Evolutionary conservation across 768 basidiomycete genomes (phyloP).

Genomic region (Termitomyces heimii): DNA sequence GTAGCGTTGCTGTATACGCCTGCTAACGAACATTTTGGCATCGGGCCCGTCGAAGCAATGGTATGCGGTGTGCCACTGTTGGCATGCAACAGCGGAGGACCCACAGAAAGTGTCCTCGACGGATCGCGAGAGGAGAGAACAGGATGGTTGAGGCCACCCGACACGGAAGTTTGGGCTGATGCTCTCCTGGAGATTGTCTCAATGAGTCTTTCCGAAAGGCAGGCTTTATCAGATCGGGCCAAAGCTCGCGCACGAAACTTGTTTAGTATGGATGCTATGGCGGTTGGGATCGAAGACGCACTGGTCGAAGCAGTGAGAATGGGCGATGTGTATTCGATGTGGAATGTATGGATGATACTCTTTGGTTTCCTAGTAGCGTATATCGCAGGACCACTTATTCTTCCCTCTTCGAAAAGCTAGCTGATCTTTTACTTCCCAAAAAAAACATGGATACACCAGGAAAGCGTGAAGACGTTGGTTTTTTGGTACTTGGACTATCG

Average conservation of each 20-base stretch:
- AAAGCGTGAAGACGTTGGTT: not conserved
- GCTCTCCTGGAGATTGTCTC: conserved; percentile 56
- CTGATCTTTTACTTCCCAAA: not conserved
- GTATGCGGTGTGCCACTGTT: conserved; percentile 85
- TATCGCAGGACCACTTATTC: conserved; percentile 15
- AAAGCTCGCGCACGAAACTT: conserved; percentile 51
- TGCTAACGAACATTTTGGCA: conserved; percentile 94
- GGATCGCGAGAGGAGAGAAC: conserved; percentile 43
- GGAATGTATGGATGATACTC: conserved; percentile 20
- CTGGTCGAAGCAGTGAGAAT: conserved; percentile 49
- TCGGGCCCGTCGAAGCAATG: conserved; percentile 95
- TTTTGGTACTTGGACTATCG: not conserved
- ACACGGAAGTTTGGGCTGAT: conserved; percentile 62
- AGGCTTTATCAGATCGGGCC: conserved; percentile 47
- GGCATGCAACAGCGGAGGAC: conserved; percentile 84
- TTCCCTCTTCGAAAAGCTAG: conserved; percentile 1
- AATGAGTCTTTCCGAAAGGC: conserved; percentile 35
- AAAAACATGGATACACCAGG: not conserved
- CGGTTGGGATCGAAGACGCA: conserved; percentile 47
- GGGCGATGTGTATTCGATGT: conserved; percentile 29
- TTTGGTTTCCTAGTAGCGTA: conserved; percentile 27
- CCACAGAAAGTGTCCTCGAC: conserved; percentile 73
- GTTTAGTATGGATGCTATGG: conserved; percentile 81
- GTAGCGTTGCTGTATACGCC: conserved; percentile 88
- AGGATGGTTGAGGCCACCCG: conserved; percentile 70